Evolutionary conservation across 139 green algal species (phyloP), one percentile per base, ranked within the genome.

Genomic region (Chlamydomonas incerta): DNA sequence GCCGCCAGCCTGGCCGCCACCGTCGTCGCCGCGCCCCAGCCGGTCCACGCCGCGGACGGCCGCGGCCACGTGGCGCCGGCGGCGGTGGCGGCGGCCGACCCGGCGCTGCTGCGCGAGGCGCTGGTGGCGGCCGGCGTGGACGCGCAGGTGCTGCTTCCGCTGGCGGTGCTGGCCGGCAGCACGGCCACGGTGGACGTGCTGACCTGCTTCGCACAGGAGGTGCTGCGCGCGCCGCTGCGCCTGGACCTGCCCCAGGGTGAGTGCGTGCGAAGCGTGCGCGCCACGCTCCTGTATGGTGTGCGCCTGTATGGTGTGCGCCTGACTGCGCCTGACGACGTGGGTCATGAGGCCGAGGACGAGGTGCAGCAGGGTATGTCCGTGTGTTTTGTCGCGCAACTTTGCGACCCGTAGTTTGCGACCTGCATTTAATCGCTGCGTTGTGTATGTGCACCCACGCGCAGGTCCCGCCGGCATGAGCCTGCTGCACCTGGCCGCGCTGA

Each of bases 141-240:
- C 41, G 63, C 29, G 18, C 77, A 83, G 77, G 41, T 18, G 17
- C 77, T 83, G 46, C 46, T 83, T 28, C 77, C 77, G 46, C 29
- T 83, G 77, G 77, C 77, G 62, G 77, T 83, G 46, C 63, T 83
- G 77, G 74, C 77, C 15, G 60, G 77, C 46, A 55, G 77, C 29
- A 34, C 77, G 8, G 63, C 29, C 3, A n/a, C 50, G 1, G 77
- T 83, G 46, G 77, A 83, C 46, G 55, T 29, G 13, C 47, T 83
- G 37, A n/a, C 77, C 3, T 29, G 9, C 0, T 83, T 83, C 18
- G 46, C 77, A n/a, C 41, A 52, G 17, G 24, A 37, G 35, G 77
- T 66, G 46, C 0, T 74, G 41, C 63, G 65, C 9, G n/a, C 18
- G 65, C 63, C 77, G 37, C 77, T 83, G 28, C 15, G 63, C 17